A percentile compares a stretch with the other conserved stretches of the same genome.
Evolutionary conservation across 1,284 basidiomycete genomes (phyloP).

Genomic region (Cutaneotrichosporon curvatum): DNA sequence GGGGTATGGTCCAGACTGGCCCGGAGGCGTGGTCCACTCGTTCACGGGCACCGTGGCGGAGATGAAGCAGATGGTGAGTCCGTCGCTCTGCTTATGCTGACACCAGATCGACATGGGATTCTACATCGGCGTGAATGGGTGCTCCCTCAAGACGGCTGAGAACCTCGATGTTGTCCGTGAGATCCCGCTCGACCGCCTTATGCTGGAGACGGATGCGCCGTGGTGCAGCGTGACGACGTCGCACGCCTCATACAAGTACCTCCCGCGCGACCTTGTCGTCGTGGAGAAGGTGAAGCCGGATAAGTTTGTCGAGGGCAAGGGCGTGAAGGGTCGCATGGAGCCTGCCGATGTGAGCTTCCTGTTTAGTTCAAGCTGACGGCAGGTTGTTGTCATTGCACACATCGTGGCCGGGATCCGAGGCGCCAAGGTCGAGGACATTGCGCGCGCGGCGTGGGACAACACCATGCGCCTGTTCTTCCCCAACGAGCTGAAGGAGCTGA

Average conservation of each 20-base stretch:
- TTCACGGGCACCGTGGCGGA: constrained; percentile 70
- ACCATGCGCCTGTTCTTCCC: constrained; percentile 57
- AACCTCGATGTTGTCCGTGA: constrained; percentile 58
- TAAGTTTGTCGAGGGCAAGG: constrained; percentile 56
- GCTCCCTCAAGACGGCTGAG: constrained; percentile 71
- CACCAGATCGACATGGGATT: constrained; percentile 58
- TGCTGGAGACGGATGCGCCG: constrained; percentile 79
- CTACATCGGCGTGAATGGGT: constrained; percentile 72
- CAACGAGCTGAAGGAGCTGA: constrained; percentile 9
- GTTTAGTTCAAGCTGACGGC: not conserved
- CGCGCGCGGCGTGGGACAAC: constrained; percentile 60
- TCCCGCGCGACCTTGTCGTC: constrained; percentile 56
- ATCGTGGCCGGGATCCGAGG: constrained; percentile 59
- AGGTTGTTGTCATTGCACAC: constrained; percentile 68
- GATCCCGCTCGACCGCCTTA: constrained; percentile 59
- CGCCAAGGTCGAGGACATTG: constrained; percentile 56
- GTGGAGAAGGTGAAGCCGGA: constrained; percentile 58
- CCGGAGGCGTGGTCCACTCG: constrained; percentile 77
- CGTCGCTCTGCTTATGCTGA: not conserved
- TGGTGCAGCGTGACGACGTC: constrained; percentile 76
- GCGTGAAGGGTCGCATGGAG: constrained; percentile 78
- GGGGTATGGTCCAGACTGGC: constrained; percentile 47
- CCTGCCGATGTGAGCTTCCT: constrained; percentile 52
- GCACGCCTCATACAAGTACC: constrained; percentile 60
- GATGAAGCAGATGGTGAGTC: constrained; percentile 53